These are phyloP conservation scores for Sechiopsis laciniata DNA, from an alignment of 306 rosid species.

Conservation along the genomic window DNA sequence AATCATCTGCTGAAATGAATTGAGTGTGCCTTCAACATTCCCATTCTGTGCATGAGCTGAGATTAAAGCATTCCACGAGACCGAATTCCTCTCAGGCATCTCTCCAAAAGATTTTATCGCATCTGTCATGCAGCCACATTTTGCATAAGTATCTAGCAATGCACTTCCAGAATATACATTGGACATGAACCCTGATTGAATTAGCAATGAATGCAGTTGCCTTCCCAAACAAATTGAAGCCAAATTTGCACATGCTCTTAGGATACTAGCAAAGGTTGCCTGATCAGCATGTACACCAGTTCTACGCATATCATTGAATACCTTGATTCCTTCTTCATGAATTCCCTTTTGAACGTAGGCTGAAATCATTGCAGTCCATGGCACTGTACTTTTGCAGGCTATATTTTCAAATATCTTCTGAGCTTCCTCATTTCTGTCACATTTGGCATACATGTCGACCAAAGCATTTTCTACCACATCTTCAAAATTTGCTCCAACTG, in stretches of 20 bases:
- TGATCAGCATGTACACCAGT: too few species aligned
- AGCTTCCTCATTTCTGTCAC: too few species aligned
- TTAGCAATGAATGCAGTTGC: constrained; percentile 58
- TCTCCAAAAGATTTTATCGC: constrained; percentile 60
- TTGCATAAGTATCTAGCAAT: constrained; percentile 85
- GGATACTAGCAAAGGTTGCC: constrained; percentile 45
- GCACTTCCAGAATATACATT: constrained; percentile 85
- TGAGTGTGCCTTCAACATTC: constrained; percentile 52
- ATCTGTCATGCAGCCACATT: constrained; percentile 76
- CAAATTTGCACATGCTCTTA: constrained; percentile 65
- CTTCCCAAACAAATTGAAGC: constrained; percentile 63
- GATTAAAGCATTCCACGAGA: constrained; percentile 88
- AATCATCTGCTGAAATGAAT: constrained; percentile 62
- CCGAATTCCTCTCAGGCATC: constrained; percentile 70
- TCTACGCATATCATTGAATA: too few species aligned
- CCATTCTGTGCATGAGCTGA: constrained; percentile 73
- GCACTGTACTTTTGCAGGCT: constrained; percentile 28
- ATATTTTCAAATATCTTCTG: too few species aligned
- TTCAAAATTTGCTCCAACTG: too few species aligned
- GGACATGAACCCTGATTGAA: constrained; percentile 57
- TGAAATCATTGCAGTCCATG: constrained; percentile 88
- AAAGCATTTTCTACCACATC: too few species aligned
- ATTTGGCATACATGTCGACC: too few species aligned
- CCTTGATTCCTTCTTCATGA: too few species aligned
- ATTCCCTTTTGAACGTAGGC: constrained; percentile 47